These are phyloP conservation scores for Penicillium malachiteum DNA, from an alignment of 495 filamentous ascomycete species.

Conservation along the genomic window DNA sequence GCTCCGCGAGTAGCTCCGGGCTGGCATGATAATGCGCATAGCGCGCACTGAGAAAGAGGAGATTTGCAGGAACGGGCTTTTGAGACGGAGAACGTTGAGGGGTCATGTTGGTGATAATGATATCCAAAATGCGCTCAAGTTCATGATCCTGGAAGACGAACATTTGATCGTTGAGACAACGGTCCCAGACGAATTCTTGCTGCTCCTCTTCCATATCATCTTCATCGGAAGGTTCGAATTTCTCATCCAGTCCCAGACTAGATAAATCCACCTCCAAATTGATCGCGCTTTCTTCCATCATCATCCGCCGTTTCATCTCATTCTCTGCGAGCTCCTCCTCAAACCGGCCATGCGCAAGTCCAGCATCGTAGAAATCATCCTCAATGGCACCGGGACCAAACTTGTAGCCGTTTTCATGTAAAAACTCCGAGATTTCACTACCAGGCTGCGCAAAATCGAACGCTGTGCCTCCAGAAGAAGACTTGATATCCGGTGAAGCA, in stretches of 20 bases:
- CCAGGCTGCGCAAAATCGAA: slow-evolving; percentile 94
- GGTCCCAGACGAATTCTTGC: slow-evolving; percentile 96
- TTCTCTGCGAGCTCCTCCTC: slow-evolving; percentile 98
- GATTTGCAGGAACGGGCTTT: slow-evolving; percentile 95
- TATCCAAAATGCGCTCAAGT: slow-evolving; percentile 82
- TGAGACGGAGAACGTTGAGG: slow-evolving; percentile 93
- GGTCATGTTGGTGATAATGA: slow-evolving; percentile 97
- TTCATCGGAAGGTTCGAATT: slow-evolving; percentile 77
- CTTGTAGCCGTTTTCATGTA: slow-evolving; percentile 89
- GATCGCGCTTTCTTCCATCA: slow-evolving; percentile 99
- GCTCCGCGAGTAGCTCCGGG: slow-evolving; percentile 73
- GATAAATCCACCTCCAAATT: slow-evolving; percentile 97
- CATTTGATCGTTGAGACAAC: slow-evolving; percentile 97
- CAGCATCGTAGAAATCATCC: slow-evolving; percentile 93
- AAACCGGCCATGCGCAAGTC: slow-evolving; percentile 89
- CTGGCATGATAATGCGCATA: slow-evolving; percentile 98
- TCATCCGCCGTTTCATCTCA: slow-evolving; percentile 94
- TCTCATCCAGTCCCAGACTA: slow-evolving; percentile 93
- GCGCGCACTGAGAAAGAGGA: slow-evolving; percentile 90
- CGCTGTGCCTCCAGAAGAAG: slow-evolving; percentile 89
- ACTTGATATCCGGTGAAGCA: slow-evolving; percentile 93
- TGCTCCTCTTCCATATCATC: slow-evolving; percentile 80
- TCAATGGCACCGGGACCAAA: slow-evolving; percentile 84
- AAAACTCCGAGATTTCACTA: slow-evolving; percentile 92
- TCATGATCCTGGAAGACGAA: slow-evolving; percentile 98